Conservation (phyloP, 2,329 filamentous ascomycete genomes). For the Talaromyces sp. region DNA sequence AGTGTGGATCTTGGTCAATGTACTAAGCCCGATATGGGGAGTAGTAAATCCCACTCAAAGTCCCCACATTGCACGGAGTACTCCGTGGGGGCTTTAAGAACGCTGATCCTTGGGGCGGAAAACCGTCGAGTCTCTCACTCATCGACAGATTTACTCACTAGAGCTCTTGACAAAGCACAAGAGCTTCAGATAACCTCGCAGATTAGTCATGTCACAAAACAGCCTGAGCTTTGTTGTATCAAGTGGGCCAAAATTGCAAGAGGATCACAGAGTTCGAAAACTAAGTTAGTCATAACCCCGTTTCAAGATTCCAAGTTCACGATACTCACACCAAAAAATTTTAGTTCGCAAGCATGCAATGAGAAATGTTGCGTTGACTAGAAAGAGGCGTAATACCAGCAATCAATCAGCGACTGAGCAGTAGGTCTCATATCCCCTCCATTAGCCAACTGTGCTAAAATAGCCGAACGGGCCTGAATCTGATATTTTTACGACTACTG, state of each 20-base stretch:
- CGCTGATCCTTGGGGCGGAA: too few species aligned
- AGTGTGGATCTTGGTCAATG: too few species aligned
- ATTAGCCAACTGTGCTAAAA: background rate
- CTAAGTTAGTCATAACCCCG: background rate
- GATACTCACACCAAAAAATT: background rate
- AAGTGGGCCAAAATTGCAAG: background rate
- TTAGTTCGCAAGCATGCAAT: background rate
- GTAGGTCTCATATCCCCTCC: background rate
- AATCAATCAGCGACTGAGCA: background rate
- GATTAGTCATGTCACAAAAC: background rate
- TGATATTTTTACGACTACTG: too few species aligned
- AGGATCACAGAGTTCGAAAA: background rate
- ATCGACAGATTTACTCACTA: too few species aligned
- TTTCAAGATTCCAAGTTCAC: background rate
- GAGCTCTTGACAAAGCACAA: too few species aligned
- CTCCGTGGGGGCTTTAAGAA: too few species aligned
- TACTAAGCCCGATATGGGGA: too few species aligned
- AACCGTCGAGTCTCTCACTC: too few species aligned
- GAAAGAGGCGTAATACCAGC: background rate
- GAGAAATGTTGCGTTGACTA: background rate
- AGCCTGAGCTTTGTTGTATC: background rate
- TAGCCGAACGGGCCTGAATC: background rate
- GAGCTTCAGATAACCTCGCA: too few species aligned
- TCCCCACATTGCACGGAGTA: too few species aligned
- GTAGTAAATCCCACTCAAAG: too few species aligned